Evolutionary conservation across 306 rosid species (phyloP).

Genomic region (Malus domestica): DNA sequence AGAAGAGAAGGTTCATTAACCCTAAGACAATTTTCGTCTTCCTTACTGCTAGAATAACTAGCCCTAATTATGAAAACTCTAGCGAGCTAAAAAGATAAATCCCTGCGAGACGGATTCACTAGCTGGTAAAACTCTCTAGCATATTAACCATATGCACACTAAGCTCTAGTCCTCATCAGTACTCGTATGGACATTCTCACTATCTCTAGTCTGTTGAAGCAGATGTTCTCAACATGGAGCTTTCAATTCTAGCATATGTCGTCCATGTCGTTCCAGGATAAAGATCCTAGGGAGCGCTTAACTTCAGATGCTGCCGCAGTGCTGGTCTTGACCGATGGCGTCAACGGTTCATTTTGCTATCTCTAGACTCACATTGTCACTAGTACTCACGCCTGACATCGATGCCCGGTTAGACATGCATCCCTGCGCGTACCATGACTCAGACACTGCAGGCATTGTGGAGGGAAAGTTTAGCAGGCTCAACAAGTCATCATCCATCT

Average conservation of each 20-base stretch:
- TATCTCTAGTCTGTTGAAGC: background rate
- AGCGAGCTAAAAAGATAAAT: background rate
- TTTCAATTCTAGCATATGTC: conserved; percentile 29
- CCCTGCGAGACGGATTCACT: background rate
- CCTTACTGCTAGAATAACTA: conserved; percentile 6
- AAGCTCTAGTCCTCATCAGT: conserved; percentile 6
- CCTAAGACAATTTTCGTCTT: background rate
- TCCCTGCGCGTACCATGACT: conserved; percentile 38
- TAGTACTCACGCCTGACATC: background rate
- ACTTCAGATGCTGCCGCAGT: background rate
- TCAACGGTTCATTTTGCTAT: conserved; percentile 2
- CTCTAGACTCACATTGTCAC: conserved; percentile 13
- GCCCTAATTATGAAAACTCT: conserved; percentile 4
- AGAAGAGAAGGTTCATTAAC: background rate
- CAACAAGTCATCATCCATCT: conserved; percentile 60
- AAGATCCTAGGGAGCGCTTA: conserved; percentile 3
- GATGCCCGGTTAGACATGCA: background rate
- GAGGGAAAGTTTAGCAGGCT: conserved; percentile 56
- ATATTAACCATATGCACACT: background rate
- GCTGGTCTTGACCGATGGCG: background rate
- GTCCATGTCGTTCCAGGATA: conserved; percentile 53
- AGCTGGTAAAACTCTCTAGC: background rate
- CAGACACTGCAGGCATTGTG: conserved; percentile 31
- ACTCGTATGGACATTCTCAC: background rate
- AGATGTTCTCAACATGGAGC: background rate